phyloP scores from a whole-genome alignment of 1,139 yeast species.

The Debaryomycetaceae sp. region DNA sequence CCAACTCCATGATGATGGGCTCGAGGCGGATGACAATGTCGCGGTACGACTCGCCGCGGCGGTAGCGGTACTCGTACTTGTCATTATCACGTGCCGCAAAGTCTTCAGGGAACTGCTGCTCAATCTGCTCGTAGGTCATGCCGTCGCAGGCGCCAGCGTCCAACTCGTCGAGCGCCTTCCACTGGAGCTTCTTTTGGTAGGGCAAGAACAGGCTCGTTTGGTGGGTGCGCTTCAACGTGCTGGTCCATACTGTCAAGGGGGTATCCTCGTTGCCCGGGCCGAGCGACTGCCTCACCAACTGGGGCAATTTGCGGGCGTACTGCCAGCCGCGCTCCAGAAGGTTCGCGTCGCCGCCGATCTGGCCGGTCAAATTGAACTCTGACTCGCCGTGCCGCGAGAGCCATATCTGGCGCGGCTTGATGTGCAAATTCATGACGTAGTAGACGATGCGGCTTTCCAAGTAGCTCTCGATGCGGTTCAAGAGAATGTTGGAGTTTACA shows the following conservation, averaged over 20 bases:
- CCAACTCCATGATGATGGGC: slow-evolving; percentile 96
- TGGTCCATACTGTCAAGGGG: slow-evolving; percentile 89
- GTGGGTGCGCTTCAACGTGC: slow-evolving; percentile 84
- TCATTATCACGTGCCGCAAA: slow-evolving; percentile 92
- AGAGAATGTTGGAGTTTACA: slow-evolving; percentile 77
- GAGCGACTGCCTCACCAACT: slow-evolving; percentile 60
- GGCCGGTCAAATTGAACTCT: slow-evolving; percentile 82
- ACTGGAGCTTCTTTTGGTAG: slow-evolving; percentile 65
- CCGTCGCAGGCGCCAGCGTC: slow-evolving; percentile 99
- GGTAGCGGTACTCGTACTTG: slow-evolving; percentile 88
- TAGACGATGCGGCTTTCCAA: slow-evolving; percentile 88
- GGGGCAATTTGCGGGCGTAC: slow-evolving; percentile 78
- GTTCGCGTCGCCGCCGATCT: slow-evolving; percentile 92
- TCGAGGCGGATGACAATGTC: slow-evolving; percentile 91
- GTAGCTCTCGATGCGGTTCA: slow-evolving; percentile 80
- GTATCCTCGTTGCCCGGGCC: slow-evolving; percentile 53
- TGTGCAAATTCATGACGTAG: slow-evolving; percentile 90
- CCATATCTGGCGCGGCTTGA: slow-evolving; percentile 87
- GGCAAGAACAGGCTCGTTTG: slow-evolving; percentile 84
- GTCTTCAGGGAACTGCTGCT: slow-evolving; percentile 79
- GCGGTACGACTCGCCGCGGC: slow-evolving; percentile 95
- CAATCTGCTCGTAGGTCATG: slow-evolving; percentile 77
- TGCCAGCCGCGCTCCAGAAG: slow-evolving; percentile 77
- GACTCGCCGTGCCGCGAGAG: slow-evolving; percentile 94
- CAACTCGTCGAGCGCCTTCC: slow-evolving; percentile 96